Base-by-base conservation (phyloP, 2,329 filamentous ascomycete genomes). In the Cladorrhinum sp. region DNA sequence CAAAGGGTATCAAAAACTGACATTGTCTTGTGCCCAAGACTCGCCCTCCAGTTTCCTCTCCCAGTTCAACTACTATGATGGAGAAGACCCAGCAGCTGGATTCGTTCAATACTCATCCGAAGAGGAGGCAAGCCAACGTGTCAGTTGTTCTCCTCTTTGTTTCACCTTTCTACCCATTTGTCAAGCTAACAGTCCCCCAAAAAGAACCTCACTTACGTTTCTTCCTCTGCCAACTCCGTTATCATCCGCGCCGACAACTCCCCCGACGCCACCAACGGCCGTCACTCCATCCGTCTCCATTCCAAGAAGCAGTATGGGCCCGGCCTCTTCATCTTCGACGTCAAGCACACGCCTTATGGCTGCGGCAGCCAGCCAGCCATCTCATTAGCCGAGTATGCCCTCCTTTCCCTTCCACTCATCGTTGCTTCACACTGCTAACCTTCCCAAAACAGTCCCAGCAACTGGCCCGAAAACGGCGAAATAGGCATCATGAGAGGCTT, bases 261-360 rank as follows among this genome's bases (percentile, higher is more conserved):
- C 2, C 82, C 82, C 3, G 74, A 85, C 64, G 81, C 84, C 18
- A 80, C 80, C 2, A 84, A 79, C 0, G 86, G 86, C 54, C 84
- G 86, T 21, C 83, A 83, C 73, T 87, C 85, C 0, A 85, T 88
- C 14, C 84, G 86, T 14, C 75, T 88, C 59, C 79, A 84, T 62
- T 88, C 86, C 36, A 86, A 83, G 68, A 76, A 72, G 50, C 81
- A 81, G 50, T 89, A 87, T 72, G 73, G 85, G 67, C 73, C 70
- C n/a, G 86, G 86, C 0, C 80, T 89, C n/a, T 89, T 88, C 73
- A 75, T 89, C 67, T 89, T 89, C 67, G 85, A 89, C 68, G 77
- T 89, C 65, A 78, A 81, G 62, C 86, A 88, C 73, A 83, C 82
- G 0, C 86, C 86, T 0, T 83, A 79, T 67, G 86, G 85, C 48